Evolutionary conservation across 2,329 filamentous ascomycete species (phyloP).

Genomic region (Colletotrichum liriopes): DNA sequence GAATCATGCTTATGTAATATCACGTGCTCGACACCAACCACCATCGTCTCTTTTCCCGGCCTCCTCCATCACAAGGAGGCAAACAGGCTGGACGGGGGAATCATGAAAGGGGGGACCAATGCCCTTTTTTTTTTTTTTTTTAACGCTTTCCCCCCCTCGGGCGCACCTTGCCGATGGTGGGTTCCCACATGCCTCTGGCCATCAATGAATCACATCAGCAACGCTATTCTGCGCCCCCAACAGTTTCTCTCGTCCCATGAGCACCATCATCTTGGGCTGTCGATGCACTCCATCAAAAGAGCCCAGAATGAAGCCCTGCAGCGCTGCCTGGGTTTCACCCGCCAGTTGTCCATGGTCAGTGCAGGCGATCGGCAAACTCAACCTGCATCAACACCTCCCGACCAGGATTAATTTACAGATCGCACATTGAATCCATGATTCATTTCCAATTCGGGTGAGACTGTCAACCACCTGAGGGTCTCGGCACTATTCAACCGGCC

Average conservation of each 20-base stretch:
- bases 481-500: slow-evolving; percentile 13
- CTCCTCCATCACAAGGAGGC: slow-evolving; percentile 39
- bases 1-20: slow-evolving; percentile 26
- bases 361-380: slow-evolving; percentile 22
- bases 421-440: slow-evolving; percentile 15
- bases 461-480: slow-evolving; percentile 14
- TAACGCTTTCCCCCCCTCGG: not conserved
- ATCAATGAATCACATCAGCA: slow-evolving; percentile 24
- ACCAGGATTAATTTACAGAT: not conserved
- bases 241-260: not conserved
- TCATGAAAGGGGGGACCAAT: slow-evolving; percentile 36
- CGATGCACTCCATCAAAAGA: slow-evolving; percentile 15
- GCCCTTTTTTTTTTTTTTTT: slow-evolving; percentile 37
- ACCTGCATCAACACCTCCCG: not conserved
- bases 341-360: slow-evolving; percentile 13
- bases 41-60: slow-evolving; percentile 37
- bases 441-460: slow-evolving; percentile 9
- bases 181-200: slow-evolving; percentile 31
- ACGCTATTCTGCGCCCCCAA: not conserved
- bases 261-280: slow-evolving; percentile 6
- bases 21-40: slow-evolving; percentile 28
- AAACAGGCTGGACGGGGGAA: slow-evolving; percentile 36
- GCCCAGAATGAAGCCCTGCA: not conserved
- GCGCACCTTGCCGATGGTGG: slow-evolving; percentile 20
- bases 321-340: not conserved